A percentile compares a stretch with the other conserved stretches of the same genome.
These are phyloP conservation scores for Emmonsiellopsis sp. DNA, from an alignment of 2,329 filamentous ascomycete genomes.

Conservation along the genomic window DNA sequence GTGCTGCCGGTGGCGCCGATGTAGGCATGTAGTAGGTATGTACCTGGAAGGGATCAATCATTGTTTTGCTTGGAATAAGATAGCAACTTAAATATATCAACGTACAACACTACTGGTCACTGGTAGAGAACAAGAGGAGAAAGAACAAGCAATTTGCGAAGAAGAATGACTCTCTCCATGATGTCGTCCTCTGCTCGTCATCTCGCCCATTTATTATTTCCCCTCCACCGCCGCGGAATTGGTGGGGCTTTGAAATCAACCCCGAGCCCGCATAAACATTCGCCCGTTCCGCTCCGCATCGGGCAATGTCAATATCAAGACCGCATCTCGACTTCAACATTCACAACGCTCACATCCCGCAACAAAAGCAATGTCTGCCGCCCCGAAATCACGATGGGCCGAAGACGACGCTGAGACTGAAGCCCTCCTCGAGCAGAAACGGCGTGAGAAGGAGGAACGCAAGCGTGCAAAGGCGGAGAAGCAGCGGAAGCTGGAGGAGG, in stretches of 20 bases:
- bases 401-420: constrained; percentile 72
- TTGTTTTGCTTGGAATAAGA: constrained; percentile 13
- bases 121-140: neutral
- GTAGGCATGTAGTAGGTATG: neutral
- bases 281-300: neutral
- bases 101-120: neutral
- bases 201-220: neutral
- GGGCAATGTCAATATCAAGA: neutral
- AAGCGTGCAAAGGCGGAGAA: constrained; percentile 75
- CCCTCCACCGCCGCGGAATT: neutral
- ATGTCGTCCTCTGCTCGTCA: neutral
- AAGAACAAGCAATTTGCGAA: neutral
- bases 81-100: neutral
- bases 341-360: neutral
- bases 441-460: constrained; percentile 81
- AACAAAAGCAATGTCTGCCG: constrained; percentile 45
- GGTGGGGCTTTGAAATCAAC: neutral
- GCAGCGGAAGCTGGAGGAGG: constrained; percentile 56
- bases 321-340: neutral
- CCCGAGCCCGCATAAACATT: neutral
- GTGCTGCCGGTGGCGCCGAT: neutral
- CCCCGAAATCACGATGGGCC: constrained; percentile 73
- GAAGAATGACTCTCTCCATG: neutral
- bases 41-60: constrained; percentile 40
- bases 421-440: constrained; percentile 56